Evolutionary conservation across 371 early-diverging fungal species (phyloP), one percentile per base, ranked within the genome.

Genomic region (Scutellospora calospora): DNA sequence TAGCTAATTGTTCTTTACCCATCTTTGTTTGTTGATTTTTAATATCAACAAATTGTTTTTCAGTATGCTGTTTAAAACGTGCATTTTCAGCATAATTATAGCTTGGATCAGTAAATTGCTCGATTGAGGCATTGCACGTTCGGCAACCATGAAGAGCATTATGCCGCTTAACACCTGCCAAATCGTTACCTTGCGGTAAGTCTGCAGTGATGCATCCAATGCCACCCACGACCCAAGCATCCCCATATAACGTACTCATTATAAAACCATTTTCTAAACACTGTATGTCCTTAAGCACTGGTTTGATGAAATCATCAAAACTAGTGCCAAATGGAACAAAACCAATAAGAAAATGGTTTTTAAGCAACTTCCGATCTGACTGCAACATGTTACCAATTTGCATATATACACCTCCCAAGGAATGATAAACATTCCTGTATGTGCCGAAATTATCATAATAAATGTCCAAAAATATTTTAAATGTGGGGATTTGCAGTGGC

Each of bases 381-480:
- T 51, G 3, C 25, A n/a, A 3, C 69, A 33, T 69, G 41, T 69
- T 69, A 11, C 45, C 45, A 69, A 69, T 41, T 69, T 69, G 71
- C 41, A 69, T 11, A 69, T 69, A 69, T 8, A 69, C 18, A 0
- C 25, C 71, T 11, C 49, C 45, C 33, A 69, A 20, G 1, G 45
- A 20, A 51, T 69, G 71, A 69, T 69, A 69, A 12, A 41, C 25
- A 69, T 69, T 69, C 1, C 45, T 1, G 41, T 18, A 69, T n/a
- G 45, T 33, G 0, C 45, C 71, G 41, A 69, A 69, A 22, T 69
- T 16, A 41, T 69, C 49, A 38, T 27, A 33, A 20, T 68, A 68
- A 31, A 68, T 11, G 33, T 68, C 68, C 4, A 68, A 6, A 68
- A 68, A 68, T 11, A 69, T n/a, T 25, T 69, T 69, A 22, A 20